Conservation (phyloP, 768 basidiomycete species). For the Sarcodon sp. region DNA sequence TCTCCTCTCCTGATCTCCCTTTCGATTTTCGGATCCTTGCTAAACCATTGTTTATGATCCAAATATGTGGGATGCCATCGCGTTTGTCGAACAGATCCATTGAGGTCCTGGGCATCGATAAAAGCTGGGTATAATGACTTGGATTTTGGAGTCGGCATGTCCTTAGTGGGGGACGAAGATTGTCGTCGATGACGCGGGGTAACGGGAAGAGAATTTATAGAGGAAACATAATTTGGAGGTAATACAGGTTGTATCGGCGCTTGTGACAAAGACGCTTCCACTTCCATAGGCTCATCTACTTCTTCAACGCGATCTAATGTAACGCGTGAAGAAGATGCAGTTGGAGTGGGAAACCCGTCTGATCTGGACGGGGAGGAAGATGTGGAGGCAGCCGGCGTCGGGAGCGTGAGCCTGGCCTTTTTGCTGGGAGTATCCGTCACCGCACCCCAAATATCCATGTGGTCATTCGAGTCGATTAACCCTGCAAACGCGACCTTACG, state of each 20-base stretch:
- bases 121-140: too few relatives aligned
- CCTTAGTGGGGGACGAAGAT: too few relatives aligned
- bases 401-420: slow-evolving; percentile 9
- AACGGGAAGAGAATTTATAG: too few relatives aligned
- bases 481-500: slow-evolving; percentile 13
- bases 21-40: slow-evolving; percentile 10
- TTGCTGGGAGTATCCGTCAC: slow-evolving; percentile 13
- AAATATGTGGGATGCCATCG: slow-evolving; percentile 12
- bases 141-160: too few relatives aligned
- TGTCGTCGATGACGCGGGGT: too few relatives aligned
- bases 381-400: background rate
- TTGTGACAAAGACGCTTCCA: background rate
- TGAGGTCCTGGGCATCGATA: too few relatives aligned
- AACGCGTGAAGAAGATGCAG: slow-evolving; percentile 5
- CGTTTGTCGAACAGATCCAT: too few relatives aligned
- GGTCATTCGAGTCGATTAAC: background rate
- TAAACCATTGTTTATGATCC: slow-evolving; percentile 14
- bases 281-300: background rate
- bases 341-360: background rate
- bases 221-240: too few relatives aligned
- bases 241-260: background rate
- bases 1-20: slow-evolving; percentile 7
- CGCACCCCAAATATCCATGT: background rate
- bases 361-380: background rate
- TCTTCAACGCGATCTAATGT: slow-evolving; percentile 4